Percentiles rank a stretch among this genome's conserved stretches.
These are phyloP conservation scores for Globisporangium alternatum DNA, from an alignment of 352 stramenopile genomes.

Conservation along the genomic window DNA sequence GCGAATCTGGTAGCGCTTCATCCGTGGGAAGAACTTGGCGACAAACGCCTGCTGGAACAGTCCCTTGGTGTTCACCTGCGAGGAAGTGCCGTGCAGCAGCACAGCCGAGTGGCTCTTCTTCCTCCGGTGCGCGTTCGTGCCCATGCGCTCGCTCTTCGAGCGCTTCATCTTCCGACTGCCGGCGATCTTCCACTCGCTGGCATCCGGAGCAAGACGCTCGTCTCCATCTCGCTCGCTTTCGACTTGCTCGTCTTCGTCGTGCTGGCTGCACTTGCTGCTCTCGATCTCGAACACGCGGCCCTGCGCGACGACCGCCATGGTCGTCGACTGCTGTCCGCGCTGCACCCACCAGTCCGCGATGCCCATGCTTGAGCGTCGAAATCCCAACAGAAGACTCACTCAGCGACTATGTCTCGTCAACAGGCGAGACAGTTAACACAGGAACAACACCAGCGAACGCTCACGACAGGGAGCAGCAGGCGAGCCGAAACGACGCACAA, in stretches of 20 bases:
- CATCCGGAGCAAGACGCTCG: neutral
- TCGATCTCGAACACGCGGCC: conserved; percentile 10
- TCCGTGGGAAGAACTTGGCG: conserved; percentile 9
- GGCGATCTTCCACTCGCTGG: conserved; percentile 4
- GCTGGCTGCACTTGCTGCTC: conserved; percentile 3
- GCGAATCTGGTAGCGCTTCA: conserved; percentile 13
- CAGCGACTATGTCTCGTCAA: neutral
- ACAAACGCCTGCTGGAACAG: conserved; percentile 17
- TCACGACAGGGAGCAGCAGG: neutral
- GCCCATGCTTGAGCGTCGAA: conserved; percentile 8
- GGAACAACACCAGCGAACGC: neutral
- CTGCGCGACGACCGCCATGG: conserved; percentile 1
- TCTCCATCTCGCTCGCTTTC: neutral
- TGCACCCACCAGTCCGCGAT: conserved; percentile 18
- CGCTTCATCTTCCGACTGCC: conserved; percentile 11
- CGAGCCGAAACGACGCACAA: neutral
- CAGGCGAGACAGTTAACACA: neutral
- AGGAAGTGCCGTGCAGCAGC: neutral
- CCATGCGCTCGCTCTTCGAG: conserved; percentile 14
- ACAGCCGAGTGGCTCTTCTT: conserved; percentile 4
- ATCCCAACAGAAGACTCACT: neutral
- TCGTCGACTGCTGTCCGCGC: conserved; percentile 3
- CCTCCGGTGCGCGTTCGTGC: neutral
- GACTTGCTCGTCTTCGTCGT: neutral
- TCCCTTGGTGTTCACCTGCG: conserved; percentile 11